Evolutionary conservation across 345 rosid species (phyloP).

Genomic region (Eucalyptus leucophloia): DNA sequence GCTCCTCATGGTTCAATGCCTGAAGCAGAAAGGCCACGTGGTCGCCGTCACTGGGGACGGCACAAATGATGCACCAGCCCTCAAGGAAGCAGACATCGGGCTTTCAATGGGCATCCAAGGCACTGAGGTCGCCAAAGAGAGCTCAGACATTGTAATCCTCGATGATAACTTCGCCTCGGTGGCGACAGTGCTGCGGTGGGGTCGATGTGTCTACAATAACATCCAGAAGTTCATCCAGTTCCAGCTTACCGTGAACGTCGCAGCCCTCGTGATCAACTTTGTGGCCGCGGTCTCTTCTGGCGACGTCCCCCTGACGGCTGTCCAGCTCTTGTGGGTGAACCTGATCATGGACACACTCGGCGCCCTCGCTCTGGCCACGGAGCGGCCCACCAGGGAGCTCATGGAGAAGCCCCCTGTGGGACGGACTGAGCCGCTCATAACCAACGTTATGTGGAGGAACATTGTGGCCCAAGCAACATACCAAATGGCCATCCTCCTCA

Average conservation of each 20-base stretch:
- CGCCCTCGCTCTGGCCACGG: constrained; percentile 63
- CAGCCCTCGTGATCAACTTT: constrained; percentile 60
- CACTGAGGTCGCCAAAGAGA: constrained; percentile 66
- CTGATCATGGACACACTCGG: constrained; percentile 74
- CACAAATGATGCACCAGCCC: constrained; percentile 70
- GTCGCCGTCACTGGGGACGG: constrained; percentile 77
- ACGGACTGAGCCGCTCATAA: constrained; percentile 43
- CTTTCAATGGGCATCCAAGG: constrained; percentile 34
- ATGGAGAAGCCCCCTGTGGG: constrained; percentile 57
- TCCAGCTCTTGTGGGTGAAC: constrained; percentile 72
- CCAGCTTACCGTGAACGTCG: constrained; percentile 63
- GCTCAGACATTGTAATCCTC: no score
- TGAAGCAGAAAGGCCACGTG: constrained; percentile 53
- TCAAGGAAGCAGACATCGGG: constrained; percentile 69
- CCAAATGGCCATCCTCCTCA: no score
- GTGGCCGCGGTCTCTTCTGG: constrained; percentile 73
- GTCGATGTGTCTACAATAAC: constrained; percentile 66
- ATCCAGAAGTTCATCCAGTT: constrained; percentile 77
- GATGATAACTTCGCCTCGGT: no score
- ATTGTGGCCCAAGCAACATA: no score
- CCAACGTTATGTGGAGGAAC: no score
- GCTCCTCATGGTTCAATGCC: constrained; percentile 66
- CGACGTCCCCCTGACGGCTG: constrained; percentile 56
- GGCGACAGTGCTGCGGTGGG: constrained; percentile 29
- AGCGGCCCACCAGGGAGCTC: constrained; percentile 50